A percentile compares a stretch with the other conserved stretches of the same genome.
phyloP scores from a whole-genome alignment of 306 rosid genomes.

The Cicer yamashitae region DNA sequence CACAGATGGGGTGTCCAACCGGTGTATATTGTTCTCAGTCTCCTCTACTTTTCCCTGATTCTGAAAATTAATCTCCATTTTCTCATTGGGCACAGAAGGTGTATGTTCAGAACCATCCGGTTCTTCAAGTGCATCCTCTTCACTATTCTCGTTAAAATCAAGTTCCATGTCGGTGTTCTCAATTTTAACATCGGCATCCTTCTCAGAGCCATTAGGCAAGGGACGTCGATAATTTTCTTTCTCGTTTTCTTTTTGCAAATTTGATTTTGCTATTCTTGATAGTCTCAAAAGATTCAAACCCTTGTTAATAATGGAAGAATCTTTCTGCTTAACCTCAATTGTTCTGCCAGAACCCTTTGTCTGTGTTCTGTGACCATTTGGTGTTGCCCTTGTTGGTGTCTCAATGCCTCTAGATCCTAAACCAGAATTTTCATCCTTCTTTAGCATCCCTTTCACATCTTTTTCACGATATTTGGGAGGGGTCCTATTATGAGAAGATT shows the following conservation, averaged over 20 bases:
- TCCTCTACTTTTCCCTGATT: slow-evolving; percentile 66
- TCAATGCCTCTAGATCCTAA: slow-evolving; percentile 64
- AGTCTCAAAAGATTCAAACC: slow-evolving; percentile 86
- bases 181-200: slow-evolving; percentile 90
- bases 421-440: slow-evolving; percentile 77
- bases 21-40: slow-evolving; percentile 53
- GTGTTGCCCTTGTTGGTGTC: slow-evolving; percentile 77
- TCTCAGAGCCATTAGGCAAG: slow-evolving; percentile 65
- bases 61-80: slow-evolving; percentile 52
- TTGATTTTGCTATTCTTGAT: slow-evolving; percentile 89
- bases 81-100: slow-evolving; percentile 59
- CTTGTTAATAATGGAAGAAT: slow-evolving; percentile 60
- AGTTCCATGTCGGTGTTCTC: slow-evolving; percentile 99
- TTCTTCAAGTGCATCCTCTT: slow-evolving; percentile 85
- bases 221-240: slow-evolving; percentile 96
- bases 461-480: slow-evolving; percentile 85
- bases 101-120: slow-evolving; percentile 66
- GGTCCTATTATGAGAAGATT: slow-evolving; percentile 68
- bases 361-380: slow-evolving; percentile 70
- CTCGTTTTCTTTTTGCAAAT: slow-evolving; percentile 91
- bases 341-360: slow-evolving; percentile 74
- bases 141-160: slow-evolving; percentile 86
- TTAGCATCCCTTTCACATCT: slow-evolving; percentile 65
- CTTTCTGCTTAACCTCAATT: slow-evolving; percentile 70
- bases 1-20: slow-evolving; percentile 57